phyloP scores from a whole-genome alignment of 2,329 filamentous ascomycete species.

The Sphaerostilbella broomeana region DNA sequence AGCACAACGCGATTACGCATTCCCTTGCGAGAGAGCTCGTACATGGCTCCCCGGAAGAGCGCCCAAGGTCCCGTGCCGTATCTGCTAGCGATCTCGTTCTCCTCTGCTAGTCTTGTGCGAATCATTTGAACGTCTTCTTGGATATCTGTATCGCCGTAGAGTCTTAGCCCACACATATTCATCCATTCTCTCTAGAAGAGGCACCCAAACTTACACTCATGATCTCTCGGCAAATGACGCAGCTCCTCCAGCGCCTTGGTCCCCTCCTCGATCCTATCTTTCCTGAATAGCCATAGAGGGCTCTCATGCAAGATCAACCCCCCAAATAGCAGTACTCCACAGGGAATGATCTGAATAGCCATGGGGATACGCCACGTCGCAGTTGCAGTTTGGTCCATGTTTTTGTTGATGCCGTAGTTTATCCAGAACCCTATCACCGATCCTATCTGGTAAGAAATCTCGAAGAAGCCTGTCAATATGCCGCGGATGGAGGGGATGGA shows the following conservation, averaged over 20 bases:
- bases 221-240: slow-evolving; percentile 36
- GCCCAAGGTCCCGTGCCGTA: slow-evolving; percentile 28
- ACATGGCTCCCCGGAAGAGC: slow-evolving; percentile 8
- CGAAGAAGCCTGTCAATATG: slow-evolving; percentile 47
- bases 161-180: too few species aligned
- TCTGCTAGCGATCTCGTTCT: slow-evolving; percentile 25
- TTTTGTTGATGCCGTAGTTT: slow-evolving; percentile 38
- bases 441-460: slow-evolving; percentile 49
- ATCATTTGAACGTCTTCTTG: slow-evolving; percentile 45
- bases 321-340: slow-evolving; percentile 36
- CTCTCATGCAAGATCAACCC: slow-evolving; percentile 40
- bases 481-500: slow-evolving; percentile 53
- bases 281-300: slow-evolving; percentile 33
- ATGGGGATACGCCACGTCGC: slow-evolving; percentile 44
- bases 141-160: slow-evolving; percentile 28
- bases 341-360: slow-evolving; percentile 40
- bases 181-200: too few species aligned
- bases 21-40: slow-evolving; percentile 31
- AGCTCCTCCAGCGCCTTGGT: slow-evolving; percentile 30
- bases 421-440: slow-evolving; percentile 46
- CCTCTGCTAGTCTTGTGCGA: slow-evolving; percentile 28
- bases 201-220: slow-evolving; percentile 22
- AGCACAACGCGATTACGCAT: slow-evolving; percentile 35
- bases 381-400: slow-evolving; percentile 26
- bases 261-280: slow-evolving; percentile 27